A percentile compares a stretch with the other conserved stretches of the same genome.
These are phyloP conservation scores for Xerocomellus amylosporus DNA, from an alignment of 768 basidiomycete genomes.

Conservation along the genomic window DNA sequence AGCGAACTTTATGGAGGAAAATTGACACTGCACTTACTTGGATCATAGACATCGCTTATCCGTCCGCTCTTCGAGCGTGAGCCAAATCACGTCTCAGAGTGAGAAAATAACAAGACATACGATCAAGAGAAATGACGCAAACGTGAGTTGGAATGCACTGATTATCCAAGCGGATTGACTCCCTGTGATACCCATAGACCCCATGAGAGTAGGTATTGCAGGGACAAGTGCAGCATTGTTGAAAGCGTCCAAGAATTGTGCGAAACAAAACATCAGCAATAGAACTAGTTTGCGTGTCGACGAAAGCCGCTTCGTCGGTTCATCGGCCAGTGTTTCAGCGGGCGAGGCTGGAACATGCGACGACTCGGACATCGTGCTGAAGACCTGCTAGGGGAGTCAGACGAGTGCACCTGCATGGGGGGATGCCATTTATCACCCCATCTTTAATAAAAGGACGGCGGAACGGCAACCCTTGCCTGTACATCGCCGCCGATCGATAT, in stretches of 20 bases:
- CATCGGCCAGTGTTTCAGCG: background rate
- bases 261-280: conserved; percentile 38
- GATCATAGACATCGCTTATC: conserved; percentile 24
- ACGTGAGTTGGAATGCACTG: conserved; percentile 46
- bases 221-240: conserved; percentile 42
- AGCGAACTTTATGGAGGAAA: conserved; percentile 21
- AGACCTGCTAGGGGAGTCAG: background rate
- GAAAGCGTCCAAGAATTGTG: conserved; percentile 45
- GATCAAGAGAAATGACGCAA: conserved; percentile 39
- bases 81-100: conserved; percentile 7
- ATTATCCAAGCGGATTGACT: conserved; percentile 36
- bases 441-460: background rate
- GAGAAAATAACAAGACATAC: conserved; percentile 7
- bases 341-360: background rate
- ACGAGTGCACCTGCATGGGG: background rate
- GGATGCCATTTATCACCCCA: background rate
- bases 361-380: conserved; percentile 12
- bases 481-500: background rate
- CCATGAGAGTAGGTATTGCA: conserved; percentile 36
- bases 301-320: conserved; percentile 15
- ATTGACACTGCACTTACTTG: conserved; percentile 30
- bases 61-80: conserved; percentile 21
- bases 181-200: conserved; percentile 6
- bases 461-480: background rate
- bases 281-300: conserved; percentile 28